A percentile compares a stretch with the other conserved stretches of the same genome.
These are phyloP conservation scores for Calophaca sinica DNA, from an alignment of 306 rosid genomes.

Conservation along the genomic window DNA sequence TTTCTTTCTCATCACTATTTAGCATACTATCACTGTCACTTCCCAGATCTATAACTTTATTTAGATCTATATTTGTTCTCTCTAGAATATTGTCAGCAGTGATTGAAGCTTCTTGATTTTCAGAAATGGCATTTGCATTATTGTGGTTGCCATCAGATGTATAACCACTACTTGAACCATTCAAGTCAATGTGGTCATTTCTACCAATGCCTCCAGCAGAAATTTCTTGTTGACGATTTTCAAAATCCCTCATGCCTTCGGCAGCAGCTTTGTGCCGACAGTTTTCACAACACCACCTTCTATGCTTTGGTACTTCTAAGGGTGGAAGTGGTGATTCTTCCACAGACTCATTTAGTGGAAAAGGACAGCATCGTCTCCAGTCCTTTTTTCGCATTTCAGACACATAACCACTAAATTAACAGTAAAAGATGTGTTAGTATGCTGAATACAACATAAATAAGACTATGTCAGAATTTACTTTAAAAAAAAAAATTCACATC, in stretches of 20 bases:
- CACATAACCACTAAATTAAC: conserved; percentile 70
- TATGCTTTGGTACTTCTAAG: conserved; percentile 56
- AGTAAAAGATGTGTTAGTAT: conserved; percentile 7
- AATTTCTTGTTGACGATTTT: conserved; percentile 43
- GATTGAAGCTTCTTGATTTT: neutral
- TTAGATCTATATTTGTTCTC: conserved; percentile 28
- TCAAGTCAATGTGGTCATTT: neutral
- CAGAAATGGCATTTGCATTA: conserved; percentile 38
- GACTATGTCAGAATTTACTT: neutral
- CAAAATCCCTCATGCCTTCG: too few species aligned
- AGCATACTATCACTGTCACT: conserved; percentile 20
- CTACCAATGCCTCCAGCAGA: conserved; percentile 35
- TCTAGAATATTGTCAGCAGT: too few species aligned
- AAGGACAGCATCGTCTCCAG: conserved; percentile 67
- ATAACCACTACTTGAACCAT: conserved; percentile 28
- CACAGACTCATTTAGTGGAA: conserved; percentile 52
- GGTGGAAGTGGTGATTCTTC: conserved; percentile 57
- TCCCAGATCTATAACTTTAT: conserved; percentile 31
- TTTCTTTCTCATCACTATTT: conserved; percentile 44
- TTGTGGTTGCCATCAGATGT: conserved; percentile 21
- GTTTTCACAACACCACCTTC: conserved; percentile 60
- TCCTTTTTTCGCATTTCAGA: conserved; percentile 65
- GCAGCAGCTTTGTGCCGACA: too few species aligned
- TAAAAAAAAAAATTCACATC: neutral
- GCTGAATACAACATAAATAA: conserved; percentile 6